These are phyloP conservation scores for Lathyrus sativus DNA, from an alignment of 306 rosid species.

Conservation along the genomic window DNA sequence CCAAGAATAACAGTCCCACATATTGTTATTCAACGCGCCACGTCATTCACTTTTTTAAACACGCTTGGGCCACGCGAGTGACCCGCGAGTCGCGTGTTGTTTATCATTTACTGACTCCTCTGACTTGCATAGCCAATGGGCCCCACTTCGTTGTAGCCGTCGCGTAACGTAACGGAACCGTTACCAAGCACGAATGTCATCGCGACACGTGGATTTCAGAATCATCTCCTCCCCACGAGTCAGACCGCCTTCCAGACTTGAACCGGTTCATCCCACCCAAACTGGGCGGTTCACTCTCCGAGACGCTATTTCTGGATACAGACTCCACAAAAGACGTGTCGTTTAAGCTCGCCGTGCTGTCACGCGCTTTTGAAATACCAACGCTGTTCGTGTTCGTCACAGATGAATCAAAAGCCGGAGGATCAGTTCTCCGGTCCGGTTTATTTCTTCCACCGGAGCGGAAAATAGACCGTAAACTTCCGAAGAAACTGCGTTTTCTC, in stretches of 20 bases:
- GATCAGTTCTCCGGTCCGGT: slow-evolving; percentile 15
- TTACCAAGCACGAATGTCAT: background rate
- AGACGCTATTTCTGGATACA: slow-evolving; percentile 55
- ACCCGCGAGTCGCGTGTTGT: slow-evolving; percentile 41
- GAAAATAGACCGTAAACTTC: slow-evolving; percentile 57
- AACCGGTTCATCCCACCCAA: slow-evolving; percentile 73
- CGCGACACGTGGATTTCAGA: slow-evolving; percentile 51
- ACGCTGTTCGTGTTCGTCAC: slow-evolving; percentile 24
- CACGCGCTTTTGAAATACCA: slow-evolving; percentile 26
- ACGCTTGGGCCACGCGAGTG: slow-evolving; percentile 28
- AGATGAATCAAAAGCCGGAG: slow-evolving; percentile 29
- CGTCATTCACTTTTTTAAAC: slow-evolving; percentile 52
- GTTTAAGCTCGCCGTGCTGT: slow-evolving; percentile 38
- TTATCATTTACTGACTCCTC: slow-evolving; percentile 4
- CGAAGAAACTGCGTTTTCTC: slow-evolving; percentile 58
- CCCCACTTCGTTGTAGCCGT: slow-evolving; percentile 39
- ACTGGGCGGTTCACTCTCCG: slow-evolving; percentile 74
- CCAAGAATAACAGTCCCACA: slow-evolving; percentile 21
- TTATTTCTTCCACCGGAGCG: slow-evolving; percentile 48
- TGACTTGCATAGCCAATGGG: slow-evolving; percentile 12
- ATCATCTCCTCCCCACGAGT: slow-evolving; percentile 60
- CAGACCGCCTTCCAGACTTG: slow-evolving; percentile 82
- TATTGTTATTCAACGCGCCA: slow-evolving; percentile 53
- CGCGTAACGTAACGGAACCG: slow-evolving; percentile 22
- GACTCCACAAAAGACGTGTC: slow-evolving; percentile 53